phyloP scores from a whole-genome alignment of 2,329 filamentous ascomycete species.

The Chrysoporthe puriensis region DNA sequence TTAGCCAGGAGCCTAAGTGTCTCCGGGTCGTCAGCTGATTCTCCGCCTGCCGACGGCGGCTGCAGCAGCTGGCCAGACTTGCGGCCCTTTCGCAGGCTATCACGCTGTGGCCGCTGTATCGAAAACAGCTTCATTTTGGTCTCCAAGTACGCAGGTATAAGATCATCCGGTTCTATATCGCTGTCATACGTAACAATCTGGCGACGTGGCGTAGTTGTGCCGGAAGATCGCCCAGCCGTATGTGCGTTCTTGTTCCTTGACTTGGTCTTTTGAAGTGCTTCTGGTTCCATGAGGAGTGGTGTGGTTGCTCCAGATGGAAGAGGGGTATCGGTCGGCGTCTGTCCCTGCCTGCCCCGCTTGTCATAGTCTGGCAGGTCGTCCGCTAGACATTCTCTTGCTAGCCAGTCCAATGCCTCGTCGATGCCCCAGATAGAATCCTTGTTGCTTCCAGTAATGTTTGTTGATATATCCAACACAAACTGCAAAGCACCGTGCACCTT shows the following conservation, averaged over 20 bases:
- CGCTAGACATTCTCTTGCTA: constrained; percentile 74
- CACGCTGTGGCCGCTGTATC: constrained; percentile 58
- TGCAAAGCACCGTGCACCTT: constrained; percentile 67
- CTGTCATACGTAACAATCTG: constrained; percentile 60
- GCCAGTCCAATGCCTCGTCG: constrained; percentile 86
- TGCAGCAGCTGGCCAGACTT: constrained; percentile 35
- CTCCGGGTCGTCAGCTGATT: constrained; percentile 46
- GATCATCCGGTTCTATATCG: constrained; percentile 74
- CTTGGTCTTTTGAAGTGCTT: constrained; percentile 36
- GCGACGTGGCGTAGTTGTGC: constrained; percentile 45
- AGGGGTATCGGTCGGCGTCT: constrained; percentile 53
- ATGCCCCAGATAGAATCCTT: constrained; percentile 81
- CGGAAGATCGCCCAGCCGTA: constrained; percentile 36
- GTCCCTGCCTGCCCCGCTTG: constrained; percentile 42
- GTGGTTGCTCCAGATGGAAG: constrained; percentile 54
- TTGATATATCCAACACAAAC: constrained; percentile 68
- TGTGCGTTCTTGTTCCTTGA: constrained; percentile 41
- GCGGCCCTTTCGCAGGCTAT: constrained; percentile 42
- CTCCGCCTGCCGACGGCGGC: constrained; percentile 13
- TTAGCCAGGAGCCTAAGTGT: constrained; percentile 72
- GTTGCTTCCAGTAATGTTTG: constrained; percentile 57
- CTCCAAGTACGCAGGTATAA: constrained; percentile 76
- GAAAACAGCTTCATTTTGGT: constrained; percentile 71
- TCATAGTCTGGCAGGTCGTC: constrained; percentile 76
- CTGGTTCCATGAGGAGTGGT: constrained; percentile 46